Evolutionary conservation across 805 yeast genomes (phyloP), one percentile per base, ranked within the genome.

Genomic region (Saccharomycopsis sp.): DNA sequence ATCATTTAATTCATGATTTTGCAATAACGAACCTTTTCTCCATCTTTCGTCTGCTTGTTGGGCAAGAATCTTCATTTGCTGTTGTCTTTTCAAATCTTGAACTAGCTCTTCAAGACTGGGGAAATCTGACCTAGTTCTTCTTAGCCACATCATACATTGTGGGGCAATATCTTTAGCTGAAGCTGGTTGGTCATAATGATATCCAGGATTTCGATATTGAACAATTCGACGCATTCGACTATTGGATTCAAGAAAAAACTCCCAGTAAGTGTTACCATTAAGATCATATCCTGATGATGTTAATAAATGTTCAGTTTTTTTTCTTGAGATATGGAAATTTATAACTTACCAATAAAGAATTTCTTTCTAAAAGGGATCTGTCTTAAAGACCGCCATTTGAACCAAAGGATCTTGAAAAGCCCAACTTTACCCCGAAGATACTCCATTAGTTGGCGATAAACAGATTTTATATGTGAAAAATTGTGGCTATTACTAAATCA

Each of bases 201-300:
- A 54, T 41, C 66, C 64, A 33, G 65, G 63, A 29, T 61, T 57
- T 31, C 59, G 55, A 10, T 85, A 83, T 42, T 78, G 76, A 40
- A 78, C 67, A 40, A 79, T 73, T 34, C 94, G 58, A 36, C 94
- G 61, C 44, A 78, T 64, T 43, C 77, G 57, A 20, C 58, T 61
- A 49, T 74, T 64, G 50, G 69, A 67, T 45, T 73, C 76, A 20
- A 71, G 62, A 38, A 67, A 66, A 57, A 79, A 76, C 55, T 84
- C 95, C 94, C 94, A 84, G 60, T 79, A 84, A 2, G 89, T 76
- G 56, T 84, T 84, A 2, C 92, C 94, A 30, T 74, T 76, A n/a
- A 85, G 63, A 53, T 84, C 94, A 53, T 81, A 83, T 2, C 86
- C 83, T 45, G 20, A 18, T 40, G 29, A 5, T 9, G 35, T 36